Percentiles rank a stretch among this genome's conserved stretches.
These are phyloP conservation scores for Cercospora sp. DNA, from an alignment of 2,329 filamentous ascomycete genomes.

Conservation along the genomic window DNA sequence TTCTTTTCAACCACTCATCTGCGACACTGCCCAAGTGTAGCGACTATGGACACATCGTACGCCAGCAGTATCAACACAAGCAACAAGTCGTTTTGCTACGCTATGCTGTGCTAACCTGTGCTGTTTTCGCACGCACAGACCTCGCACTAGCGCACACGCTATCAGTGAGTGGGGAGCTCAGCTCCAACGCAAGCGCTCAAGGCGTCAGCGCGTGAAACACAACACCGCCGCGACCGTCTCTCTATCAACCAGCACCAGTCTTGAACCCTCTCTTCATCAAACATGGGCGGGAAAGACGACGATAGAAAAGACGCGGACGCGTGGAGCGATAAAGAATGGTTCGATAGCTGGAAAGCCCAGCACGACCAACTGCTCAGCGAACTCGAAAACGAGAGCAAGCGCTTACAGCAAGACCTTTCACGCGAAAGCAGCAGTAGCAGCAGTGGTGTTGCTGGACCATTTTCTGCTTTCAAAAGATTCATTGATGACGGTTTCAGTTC, in stretches of 20 bases:
- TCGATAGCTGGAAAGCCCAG: slow-evolving; percentile 18
- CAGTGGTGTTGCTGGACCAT: slow-evolving; percentile 47
- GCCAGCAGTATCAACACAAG: too few relatives aligned
- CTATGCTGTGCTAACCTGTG: background rate
- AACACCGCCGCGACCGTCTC: background rate
- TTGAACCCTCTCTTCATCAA: background rate
- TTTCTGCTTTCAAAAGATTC: slow-evolving; percentile 61
- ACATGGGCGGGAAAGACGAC: slow-evolving; percentile 21
- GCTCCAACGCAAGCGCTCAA: background rate
- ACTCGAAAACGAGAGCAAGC: slow-evolving; percentile 17
- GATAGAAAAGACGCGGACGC: slow-evolving; percentile 12
- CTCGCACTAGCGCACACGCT: background rate
- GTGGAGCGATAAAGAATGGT: slow-evolving; percentile 15
- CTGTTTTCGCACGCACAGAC: background rate
- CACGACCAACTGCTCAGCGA: slow-evolving; percentile 20
- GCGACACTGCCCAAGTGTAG: too few relatives aligned
- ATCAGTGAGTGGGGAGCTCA: background rate
- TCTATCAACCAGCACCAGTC: slow-evolving; percentile 2
- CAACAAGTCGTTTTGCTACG: background rate
- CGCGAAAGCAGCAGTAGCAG: slow-evolving; percentile 1
- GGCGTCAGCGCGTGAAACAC: slow-evolving; percentile 7
- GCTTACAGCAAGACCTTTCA: slow-evolving; percentile 11
- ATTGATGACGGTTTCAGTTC: slow-evolving; percentile 59
- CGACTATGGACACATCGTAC: too few relatives aligned
- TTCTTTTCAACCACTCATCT: too few relatives aligned